Conservation (phyloP, 345 rosid species). For the Aquilaria malaccensis region DNA sequence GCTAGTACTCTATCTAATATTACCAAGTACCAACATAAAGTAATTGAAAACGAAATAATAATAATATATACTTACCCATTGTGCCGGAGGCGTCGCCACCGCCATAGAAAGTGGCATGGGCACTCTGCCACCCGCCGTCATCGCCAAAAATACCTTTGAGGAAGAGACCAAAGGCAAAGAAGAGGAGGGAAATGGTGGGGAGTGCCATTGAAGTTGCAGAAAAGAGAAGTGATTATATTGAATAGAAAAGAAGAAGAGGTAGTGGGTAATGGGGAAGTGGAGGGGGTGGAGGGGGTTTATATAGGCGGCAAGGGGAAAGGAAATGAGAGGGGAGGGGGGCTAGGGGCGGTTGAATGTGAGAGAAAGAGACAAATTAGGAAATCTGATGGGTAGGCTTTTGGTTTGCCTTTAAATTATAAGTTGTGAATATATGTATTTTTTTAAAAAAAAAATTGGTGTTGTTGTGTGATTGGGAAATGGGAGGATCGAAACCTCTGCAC, state of each 20-base stretch:
- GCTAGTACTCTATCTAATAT: too few relatives aligned
- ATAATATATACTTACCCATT: slow-evolving; percentile 45
- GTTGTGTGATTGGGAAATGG: slow-evolving; percentile 15
- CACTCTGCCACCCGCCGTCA: slow-evolving; percentile 74
- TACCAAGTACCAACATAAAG: too few relatives aligned
- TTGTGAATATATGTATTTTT: too few relatives aligned
- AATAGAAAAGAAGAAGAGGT: slow-evolving; percentile 1
- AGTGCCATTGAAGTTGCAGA: slow-evolving; percentile 22
- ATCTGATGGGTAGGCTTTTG: too few relatives aligned
- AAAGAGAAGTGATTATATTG: neutral
- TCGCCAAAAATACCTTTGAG: slow-evolving; percentile 37
- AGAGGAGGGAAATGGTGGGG: slow-evolving; percentile 20
- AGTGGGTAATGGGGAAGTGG: neutral
- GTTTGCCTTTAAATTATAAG: too few relatives aligned
- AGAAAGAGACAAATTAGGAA: slow-evolving; percentile 17
- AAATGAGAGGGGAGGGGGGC: neutral
- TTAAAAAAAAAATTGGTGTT: slow-evolving; percentile 6
- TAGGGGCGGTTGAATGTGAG: slow-evolving; percentile 9
- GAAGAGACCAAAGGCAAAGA: slow-evolving; percentile 23
- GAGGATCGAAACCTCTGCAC: slow-evolving; percentile 32
- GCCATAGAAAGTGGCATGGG: slow-evolving; percentile 77
- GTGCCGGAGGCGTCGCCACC: slow-evolving; percentile 82
- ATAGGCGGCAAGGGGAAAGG: slow-evolving; percentile 8
- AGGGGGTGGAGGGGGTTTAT: slow-evolving; percentile 13
- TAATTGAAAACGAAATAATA: too few relatives aligned